A percentile compares a stretch with the other conserved stretches of the same genome.
These are phyloP conservation scores for Leptographium galeiforme DNA, from an alignment of 2,329 filamentous ascomycete genomes.

Conservation along the genomic window DNA sequence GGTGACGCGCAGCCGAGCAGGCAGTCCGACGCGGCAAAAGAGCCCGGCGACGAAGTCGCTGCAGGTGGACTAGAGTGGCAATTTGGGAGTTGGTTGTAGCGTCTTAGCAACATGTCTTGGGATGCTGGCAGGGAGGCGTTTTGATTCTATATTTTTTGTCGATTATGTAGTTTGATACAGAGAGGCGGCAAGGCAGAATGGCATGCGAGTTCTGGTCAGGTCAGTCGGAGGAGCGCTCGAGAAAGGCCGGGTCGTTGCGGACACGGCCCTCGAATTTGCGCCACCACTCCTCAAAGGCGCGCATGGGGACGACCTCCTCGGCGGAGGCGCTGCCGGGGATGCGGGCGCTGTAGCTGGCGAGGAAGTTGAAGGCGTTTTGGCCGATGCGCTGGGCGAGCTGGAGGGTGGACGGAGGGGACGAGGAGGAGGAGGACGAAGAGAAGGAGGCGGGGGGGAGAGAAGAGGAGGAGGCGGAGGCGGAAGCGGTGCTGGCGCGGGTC, in stretches of 20 bases:
- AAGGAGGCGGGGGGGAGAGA: not conserved
- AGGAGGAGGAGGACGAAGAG: not conserved
- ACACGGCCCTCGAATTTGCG: slow-evolving; percentile 83
- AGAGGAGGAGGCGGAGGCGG: not conserved
- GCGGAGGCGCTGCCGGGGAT: slow-evolving; percentile 29
- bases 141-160: too few species aligned
- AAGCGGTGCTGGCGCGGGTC: slow-evolving; percentile 24
- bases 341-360: slow-evolving; percentile 68
- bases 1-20: slow-evolving; percentile 46
- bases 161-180: too few species aligned
- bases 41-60: slow-evolving; percentile 41
- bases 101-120: too few species aligned
- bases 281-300: slow-evolving; percentile 97
- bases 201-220: too few species aligned
- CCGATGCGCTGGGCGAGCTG: slow-evolving; percentile 87
- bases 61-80: slow-evolving; percentile 19
- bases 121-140: too few species aligned
- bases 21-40: slow-evolving; percentile 45
- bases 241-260: slow-evolving; percentile 72
- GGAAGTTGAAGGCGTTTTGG: slow-evolving; percentile 91
- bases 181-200: too few species aligned
- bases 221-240: slow-evolving; percentile 45
- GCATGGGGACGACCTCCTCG: slow-evolving; percentile 81
- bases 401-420: slow-evolving; percentile 36
- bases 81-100: not conserved